Evolutionary conservation across 108 stramenopile species (phyloP), one percentile per base, ranked within the genome.

Genomic region (Pseudonitzschia pungens): DNA sequence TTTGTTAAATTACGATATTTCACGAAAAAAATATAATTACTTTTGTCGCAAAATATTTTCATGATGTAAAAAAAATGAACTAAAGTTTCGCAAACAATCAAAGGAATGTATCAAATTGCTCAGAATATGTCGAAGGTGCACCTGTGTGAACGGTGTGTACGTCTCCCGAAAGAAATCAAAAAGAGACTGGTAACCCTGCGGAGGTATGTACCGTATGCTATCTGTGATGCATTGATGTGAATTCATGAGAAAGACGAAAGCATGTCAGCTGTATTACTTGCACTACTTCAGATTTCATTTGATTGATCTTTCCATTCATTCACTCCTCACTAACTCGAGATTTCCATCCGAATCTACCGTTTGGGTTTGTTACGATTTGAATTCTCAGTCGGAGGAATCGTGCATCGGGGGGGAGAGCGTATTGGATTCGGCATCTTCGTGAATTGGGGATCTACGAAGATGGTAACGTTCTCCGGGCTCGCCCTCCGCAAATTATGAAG

Each of bases 381-480:
- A 14, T 2, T 7, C 15, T 20, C 16, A 62, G 60, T 29, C 60
- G 60, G n/a, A 31, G 33, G 11, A 14, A 45, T 48, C 66, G 66
- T n/a, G 66, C 66, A 29, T 67, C 66, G 22, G 66, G 66, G 21
- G 66, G 66, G 18, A 44, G 45, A 67, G 45, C 45, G 21, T 67
- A 67, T 48, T 67, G 66, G 66, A 67, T 67, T 7, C 27, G 45
- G 10, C 66, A 50, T 15, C 22, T 67, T 8, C 43, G 66, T 7
- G 66, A 67, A 50, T 26, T 67, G 14, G 66, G 66, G n/a, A 48
- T 67, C 28, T 67, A 67, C 66, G 66, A 67, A 50, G 66, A 44
- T 28, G 66, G 66, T n/a, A 48, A 22, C 0, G 66, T 50, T 41
- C 43, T 67, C 11, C 43, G 66, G 16, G 60, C 60, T 62, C 60